These are phyloP conservation scores for Pistacia integerrima DNA, from an alignment of 345 rosid species.

Conservation along the genomic window DNA sequence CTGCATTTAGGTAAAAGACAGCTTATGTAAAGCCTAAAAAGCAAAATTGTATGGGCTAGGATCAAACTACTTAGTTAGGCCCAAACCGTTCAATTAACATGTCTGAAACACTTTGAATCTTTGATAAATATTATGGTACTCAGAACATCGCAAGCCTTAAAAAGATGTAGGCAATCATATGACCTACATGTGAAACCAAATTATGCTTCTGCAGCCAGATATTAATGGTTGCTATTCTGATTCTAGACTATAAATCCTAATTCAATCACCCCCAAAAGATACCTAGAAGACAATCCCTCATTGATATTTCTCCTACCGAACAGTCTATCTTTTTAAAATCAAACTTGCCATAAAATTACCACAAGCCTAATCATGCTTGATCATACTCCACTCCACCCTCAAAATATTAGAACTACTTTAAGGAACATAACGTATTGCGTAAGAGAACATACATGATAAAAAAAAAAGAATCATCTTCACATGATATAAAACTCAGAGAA, in stretches of 20 bases:
- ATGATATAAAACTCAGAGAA: slow-evolving; percentile 1
- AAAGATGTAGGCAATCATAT: background rate
- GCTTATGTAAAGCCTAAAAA: too few relatives aligned
- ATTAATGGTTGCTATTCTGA: background rate
- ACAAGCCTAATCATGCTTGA: background rate
- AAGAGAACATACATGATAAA: background rate
- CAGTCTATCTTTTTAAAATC: background rate
- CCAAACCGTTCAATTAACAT: too few relatives aligned
- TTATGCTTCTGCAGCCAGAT: background rate
- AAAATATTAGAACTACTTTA: background rate
- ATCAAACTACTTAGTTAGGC: too few relatives aligned
- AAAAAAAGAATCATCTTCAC: background rate
- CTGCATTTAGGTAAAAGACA: too few relatives aligned
- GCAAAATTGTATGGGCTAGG: too few relatives aligned
- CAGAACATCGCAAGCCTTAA: background rate
- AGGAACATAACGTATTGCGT: background rate
- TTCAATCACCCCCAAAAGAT: background rate
- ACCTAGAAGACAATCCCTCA: background rate
- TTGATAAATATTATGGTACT: background rate
- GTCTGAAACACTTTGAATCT: background rate
- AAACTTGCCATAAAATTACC: background rate
- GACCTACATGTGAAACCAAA: background rate
- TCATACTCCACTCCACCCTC: background rate
- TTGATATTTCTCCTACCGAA: background rate
- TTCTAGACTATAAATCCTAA: background rate